Evolutionary conservation across 257 asterid species (phyloP).

Genomic region (Rhazya stricta): DNA sequence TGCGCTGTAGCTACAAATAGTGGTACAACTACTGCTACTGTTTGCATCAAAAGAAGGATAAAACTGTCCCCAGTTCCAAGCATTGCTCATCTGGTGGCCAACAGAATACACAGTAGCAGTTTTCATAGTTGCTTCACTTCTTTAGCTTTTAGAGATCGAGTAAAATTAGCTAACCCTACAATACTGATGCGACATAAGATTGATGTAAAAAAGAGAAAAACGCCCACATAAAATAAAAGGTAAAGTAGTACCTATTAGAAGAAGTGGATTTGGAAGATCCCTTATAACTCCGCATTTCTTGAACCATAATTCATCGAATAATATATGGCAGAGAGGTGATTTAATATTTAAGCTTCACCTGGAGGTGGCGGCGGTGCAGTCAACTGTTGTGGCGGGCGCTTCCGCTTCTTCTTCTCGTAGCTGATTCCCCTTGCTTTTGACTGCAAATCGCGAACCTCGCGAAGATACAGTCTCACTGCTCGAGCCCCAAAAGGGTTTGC

Average conservation of each 20-base stretch:
- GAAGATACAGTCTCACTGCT: slow-evolving; percentile 28
- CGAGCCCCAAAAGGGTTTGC: slow-evolving; percentile 29
- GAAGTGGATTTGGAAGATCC: slow-evolving; percentile 2
- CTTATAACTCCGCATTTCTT: background rate
- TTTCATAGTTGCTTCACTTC: slow-evolving; percentile 3
- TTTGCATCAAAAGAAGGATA: slow-evolving; percentile 20
- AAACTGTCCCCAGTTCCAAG: slow-evolving; percentile 12
- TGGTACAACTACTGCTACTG: slow-evolving; percentile 26
- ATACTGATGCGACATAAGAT: slow-evolving; percentile 6
- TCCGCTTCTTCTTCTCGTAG: slow-evolving; percentile 47
- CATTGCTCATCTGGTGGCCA: slow-evolving; percentile 5
- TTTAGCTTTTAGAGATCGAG: background rate
- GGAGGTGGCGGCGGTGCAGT: slow-evolving; percentile 28
- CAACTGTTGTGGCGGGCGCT: slow-evolving; percentile 33
- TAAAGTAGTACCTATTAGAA: background rate
- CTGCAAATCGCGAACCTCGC: slow-evolving; percentile 30
- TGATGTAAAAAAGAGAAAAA: background rate
- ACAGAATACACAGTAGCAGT: slow-evolving; percentile 6
- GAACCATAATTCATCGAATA: background rate
- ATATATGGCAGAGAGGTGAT: background rate
- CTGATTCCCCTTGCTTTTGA: slow-evolving; percentile 31
- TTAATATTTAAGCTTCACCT: slow-evolving; percentile 27
- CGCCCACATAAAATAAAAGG: background rate
- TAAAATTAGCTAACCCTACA: slow-evolving; percentile 30
- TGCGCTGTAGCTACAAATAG: slow-evolving; percentile 16